Conservation (phyloP, 805 yeast genomes). For the Cyberlindnera euphorbiiphila region DNA sequence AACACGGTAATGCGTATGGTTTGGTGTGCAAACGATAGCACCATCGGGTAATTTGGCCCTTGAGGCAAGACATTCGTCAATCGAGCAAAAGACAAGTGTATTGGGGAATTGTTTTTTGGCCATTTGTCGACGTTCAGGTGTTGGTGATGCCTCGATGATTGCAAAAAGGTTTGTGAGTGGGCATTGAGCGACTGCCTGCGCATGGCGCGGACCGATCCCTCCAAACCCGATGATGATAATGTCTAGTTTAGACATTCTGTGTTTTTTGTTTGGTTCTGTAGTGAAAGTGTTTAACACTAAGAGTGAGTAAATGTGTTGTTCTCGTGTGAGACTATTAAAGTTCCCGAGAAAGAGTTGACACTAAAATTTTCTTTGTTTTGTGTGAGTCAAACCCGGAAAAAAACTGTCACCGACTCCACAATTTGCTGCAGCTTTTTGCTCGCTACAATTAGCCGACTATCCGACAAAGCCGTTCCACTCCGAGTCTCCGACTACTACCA, state of each 20-base stretch:
- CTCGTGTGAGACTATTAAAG: too few species aligned
- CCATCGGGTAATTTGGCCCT: conserved; percentile 11
- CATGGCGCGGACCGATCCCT: conserved; percentile 23
- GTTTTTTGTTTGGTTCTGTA: neutral
- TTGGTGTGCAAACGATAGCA: conserved; percentile 22
- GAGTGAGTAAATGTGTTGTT: neutral
- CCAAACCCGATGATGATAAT: conserved; percentile 19
- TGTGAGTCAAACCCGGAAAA: too few species aligned
- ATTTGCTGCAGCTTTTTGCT: too few species aligned
- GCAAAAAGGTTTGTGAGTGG: conserved; percentile 15
- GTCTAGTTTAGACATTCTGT: conserved; percentile 4
- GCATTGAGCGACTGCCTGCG: conserved; percentile 14
- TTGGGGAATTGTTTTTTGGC: conserved; percentile 11
- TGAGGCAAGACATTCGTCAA: conserved; percentile 7
- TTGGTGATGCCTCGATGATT: conserved; percentile 16
- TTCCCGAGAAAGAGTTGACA: too few species aligned
- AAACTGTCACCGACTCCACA: too few species aligned
- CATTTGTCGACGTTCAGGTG: conserved; percentile 4
- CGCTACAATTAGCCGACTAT: too few species aligned
- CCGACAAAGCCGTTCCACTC: too few species aligned
- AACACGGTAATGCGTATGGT: conserved; percentile 18
- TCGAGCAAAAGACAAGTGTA: conserved; percentile 9
- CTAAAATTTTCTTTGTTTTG: too few species aligned
- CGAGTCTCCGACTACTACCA: too few species aligned
- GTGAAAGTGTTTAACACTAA: neutral